phyloP scores from a whole-genome alignment of 257 asterid species.

The Fraxinus americana region DNA sequence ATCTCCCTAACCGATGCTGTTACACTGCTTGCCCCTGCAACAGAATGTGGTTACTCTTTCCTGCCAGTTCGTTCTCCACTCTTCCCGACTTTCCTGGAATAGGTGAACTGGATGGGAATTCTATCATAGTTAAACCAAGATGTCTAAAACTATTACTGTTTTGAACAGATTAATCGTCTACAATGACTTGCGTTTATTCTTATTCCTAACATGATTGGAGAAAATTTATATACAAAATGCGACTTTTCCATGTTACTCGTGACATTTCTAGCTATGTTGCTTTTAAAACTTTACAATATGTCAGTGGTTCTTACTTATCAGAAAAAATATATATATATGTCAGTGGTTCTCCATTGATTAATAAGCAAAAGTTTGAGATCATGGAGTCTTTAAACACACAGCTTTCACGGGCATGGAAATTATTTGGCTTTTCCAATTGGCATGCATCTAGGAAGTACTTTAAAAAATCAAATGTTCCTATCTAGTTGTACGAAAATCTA shows the following conservation, averaged over 20 bases:
- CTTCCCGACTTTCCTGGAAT: too few species aligned
- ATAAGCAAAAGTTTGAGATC: neutral
- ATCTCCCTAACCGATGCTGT: too few species aligned
- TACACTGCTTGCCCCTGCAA: too few species aligned
- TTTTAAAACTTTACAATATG: neutral
- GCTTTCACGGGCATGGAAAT: neutral
- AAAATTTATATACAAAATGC: neutral
- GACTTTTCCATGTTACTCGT: neutral
- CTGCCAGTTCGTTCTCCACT: too few species aligned
- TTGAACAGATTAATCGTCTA: neutral
- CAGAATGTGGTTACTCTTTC: too few species aligned
- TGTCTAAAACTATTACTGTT: neutral
- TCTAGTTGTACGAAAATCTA: neutral
- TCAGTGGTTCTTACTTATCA: neutral
- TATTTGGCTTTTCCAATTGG: neutral
- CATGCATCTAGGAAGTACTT: neutral
- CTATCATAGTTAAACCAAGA: neutral
- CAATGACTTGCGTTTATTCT: neutral
- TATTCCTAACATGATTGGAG: neutral
- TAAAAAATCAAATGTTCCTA: neutral
- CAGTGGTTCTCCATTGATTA: neutral
- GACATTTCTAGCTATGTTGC: neutral
- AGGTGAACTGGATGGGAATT: too few species aligned
- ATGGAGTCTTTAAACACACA: neutral
- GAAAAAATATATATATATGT: neutral